Evolutionary conservation across 805 yeast species (phyloP).

Genomic region (Candida vartiovaarae): DNA sequence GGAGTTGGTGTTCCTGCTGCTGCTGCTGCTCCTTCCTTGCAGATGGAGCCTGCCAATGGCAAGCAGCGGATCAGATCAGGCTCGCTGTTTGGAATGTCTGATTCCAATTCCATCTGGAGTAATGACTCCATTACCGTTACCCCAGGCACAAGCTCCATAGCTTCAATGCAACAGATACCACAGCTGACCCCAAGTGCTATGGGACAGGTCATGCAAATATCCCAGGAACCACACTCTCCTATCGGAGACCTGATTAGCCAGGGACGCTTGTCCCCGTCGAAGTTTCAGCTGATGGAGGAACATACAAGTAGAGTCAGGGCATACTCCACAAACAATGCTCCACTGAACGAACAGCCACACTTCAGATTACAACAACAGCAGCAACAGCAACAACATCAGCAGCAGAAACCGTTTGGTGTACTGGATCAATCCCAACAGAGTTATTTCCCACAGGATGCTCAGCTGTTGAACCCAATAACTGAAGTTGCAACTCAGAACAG

Average conservation of each 20-base stretch:
- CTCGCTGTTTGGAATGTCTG: constrained; percentile 35
- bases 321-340: constrained; percentile 20
- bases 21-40: constrained; percentile 7
- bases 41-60: constrained; percentile 1
- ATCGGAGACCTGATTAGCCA: constrained; percentile 3
- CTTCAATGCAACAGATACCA: neutral
- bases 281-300: constrained; percentile 12
- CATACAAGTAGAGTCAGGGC: constrained; percentile 20
- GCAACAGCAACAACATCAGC: neutral
- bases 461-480: constrained; percentile 8
- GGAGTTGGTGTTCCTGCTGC: neutral
- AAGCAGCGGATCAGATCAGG: constrained; percentile 46
- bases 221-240: constrained; percentile 7
- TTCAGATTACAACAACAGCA: constrained; percentile 8
- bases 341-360: constrained; percentile 15
- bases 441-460: constrained; percentile 6
- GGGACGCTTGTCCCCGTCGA: constrained; percentile 18
- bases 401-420: neutral
- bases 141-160: no score
- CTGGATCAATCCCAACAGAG: constrained; percentile 9
- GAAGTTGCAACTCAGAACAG: constrained; percentile 14
- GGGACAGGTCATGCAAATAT: constrained; percentile 1
- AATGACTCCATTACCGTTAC: neutral
- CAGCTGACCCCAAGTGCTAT: neutral
- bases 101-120: constrained; percentile 52